A percentile compares a stretch with the other conserved stretches of the same genome.
phyloP scores from a whole-genome alignment of 495 filamentous ascomycete species.

The Evansstolkia leycettana region DNA sequence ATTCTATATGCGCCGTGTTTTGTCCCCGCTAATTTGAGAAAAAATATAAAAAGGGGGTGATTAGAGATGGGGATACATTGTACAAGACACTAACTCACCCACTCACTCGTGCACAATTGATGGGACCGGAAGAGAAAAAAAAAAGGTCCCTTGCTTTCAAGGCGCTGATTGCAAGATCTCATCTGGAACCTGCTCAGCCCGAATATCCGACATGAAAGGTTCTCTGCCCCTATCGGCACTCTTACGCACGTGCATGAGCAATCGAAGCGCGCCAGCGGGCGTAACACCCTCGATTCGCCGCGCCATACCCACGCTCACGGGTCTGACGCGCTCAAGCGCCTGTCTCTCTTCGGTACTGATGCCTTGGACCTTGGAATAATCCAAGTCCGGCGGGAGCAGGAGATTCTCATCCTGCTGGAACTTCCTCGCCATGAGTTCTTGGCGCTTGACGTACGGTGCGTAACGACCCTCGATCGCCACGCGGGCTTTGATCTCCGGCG shows the following conservation, averaged over 20 bases:
- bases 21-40: too few species aligned
- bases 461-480: slow-evolving; percentile 74
- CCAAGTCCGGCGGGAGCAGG: slow-evolving; percentile 58
- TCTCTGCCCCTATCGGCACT: neutral
- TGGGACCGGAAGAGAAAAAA: too few species aligned
- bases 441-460: slow-evolving; percentile 67
- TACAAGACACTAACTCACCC: too few species aligned
- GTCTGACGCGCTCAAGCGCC: slow-evolving; percentile 54
- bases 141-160: too few species aligned
- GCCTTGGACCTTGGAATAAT: slow-evolving; percentile 60
- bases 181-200: slow-evolving; percentile 8
- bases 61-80: too few species aligned
- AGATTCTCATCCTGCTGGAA: slow-evolving; percentile 70
- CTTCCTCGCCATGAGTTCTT: slow-evolving; percentile 47
- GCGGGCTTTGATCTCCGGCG: slow-evolving; percentile 45
- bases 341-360: slow-evolving; percentile 67
- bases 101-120: too few species aligned
- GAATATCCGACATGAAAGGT: too few species aligned
- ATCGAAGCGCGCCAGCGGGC: slow-evolving; percentile 32
- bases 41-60: too few species aligned
- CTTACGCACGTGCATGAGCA: slow-evolving; percentile 32
- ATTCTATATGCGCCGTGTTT: too few species aligned
- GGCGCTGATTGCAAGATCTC: slow-evolving; percentile 4
- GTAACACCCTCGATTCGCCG: slow-evolving; percentile 72
- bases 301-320: slow-evolving; percentile 81